Evolutionary conservation across 176 grass and related monocot genomes (phyloP), one percentile per base, ranked within the genome.

Genomic region (Carex scoparia): DNA sequence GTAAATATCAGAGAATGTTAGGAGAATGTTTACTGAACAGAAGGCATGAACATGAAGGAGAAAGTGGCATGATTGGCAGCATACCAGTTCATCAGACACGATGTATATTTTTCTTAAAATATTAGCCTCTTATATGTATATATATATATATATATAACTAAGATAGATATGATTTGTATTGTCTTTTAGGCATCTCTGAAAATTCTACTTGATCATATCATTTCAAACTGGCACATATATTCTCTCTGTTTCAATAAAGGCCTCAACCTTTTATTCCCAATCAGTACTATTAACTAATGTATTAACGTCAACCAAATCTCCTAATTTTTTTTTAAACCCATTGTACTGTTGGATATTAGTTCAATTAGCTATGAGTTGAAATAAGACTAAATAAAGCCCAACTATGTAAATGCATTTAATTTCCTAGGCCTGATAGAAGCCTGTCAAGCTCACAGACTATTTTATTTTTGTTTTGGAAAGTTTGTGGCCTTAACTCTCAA

Each of bases 1-100:
- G 18, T 12, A 65, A 65, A 31, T 46, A 82, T 30, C 79, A 82
- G 79, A 82, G 79, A 79, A 78, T 78, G 73, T 55, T 78, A 69
- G 33, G 31, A 69, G 66, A 56, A 79, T 79, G 74, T 79, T 58
- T 79, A 79, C 74, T 58, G 15, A 58, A 32, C 4, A 5, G 51
- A 79, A 57, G 51, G 51, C 74, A 79, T 58, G 49, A 57, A 16
- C 74, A 79, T 58, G 49, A 57, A 16, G 19, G 51, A 57, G 23
- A 79, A 79, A 79, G 53, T 58, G 30, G 53, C 51, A 79, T 79
- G 51, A 79, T 79, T 79, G 28, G 74, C 4, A 13, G 53, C 51
- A 57, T 35, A 78, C 48, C 48, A 78, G 31, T 78, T 57, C 74
- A 57, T 78, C 28, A 57, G 74, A 57, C 23, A 58, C 30, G 2